Conservation (phyloP, 176 grass and related monocot species). For the Elymus sibiricus region DNA sequence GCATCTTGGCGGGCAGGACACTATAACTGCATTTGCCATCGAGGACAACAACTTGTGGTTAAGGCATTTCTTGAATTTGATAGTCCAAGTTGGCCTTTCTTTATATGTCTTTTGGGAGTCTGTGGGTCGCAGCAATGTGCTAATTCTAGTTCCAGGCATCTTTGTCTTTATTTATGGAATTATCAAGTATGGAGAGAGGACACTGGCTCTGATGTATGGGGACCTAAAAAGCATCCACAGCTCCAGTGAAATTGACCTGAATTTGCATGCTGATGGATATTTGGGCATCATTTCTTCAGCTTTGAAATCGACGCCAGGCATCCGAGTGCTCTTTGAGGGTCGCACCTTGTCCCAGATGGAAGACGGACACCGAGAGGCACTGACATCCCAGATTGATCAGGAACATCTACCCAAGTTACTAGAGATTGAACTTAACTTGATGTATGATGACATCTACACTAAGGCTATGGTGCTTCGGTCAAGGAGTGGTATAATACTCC, state of each 20-base stretch:
- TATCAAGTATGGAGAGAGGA: conserved; percentile 24
- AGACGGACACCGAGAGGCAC: too few relatives aligned
- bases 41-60: too few relatives aligned
- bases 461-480: conserved; percentile 4
- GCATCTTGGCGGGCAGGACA: too few relatives aligned
- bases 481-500: neutral
- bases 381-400: too few relatives aligned
- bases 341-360: neutral
- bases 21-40: too few relatives aligned
- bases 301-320: neutral
- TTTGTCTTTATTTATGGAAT: neutral
- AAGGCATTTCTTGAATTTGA: too few relatives aligned
- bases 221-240: neutral
- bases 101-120: too few relatives aligned
- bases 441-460: conserved; percentile 24
- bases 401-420: neutral
- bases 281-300: neutral
- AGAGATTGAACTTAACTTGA: neutral
- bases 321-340: neutral
- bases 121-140: too few relatives aligned
- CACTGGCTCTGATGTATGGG: neutral
- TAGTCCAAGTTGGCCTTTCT: too few relatives aligned
- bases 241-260: neutral
- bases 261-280: neutral
- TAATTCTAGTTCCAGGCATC: too few relatives aligned